These are phyloP conservation scores for Aphanomyces invadans DNA, from an alignment of 352 stramenopile genomes.

Conservation along the genomic window DNA sequence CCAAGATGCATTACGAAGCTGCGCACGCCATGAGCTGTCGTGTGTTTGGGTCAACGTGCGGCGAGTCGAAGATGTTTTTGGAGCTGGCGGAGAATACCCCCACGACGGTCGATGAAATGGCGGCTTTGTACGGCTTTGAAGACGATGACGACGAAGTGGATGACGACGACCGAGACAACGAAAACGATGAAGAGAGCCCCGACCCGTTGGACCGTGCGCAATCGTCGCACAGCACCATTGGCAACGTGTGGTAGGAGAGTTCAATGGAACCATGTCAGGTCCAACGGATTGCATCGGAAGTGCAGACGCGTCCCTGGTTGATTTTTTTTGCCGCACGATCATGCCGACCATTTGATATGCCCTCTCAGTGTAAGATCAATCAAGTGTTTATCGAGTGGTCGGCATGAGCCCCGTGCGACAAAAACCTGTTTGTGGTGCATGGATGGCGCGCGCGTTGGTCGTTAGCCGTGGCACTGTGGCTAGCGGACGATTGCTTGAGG, in stretches of 20 bases:
- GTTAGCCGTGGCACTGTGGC: too few species aligned
- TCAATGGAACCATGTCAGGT: too few species aligned
- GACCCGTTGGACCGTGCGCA: neutral
- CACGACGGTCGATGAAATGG: conserved; percentile 11
- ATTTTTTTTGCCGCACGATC: too few species aligned
- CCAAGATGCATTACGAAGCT: conserved; percentile 38
- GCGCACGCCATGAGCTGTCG: conserved; percentile 49
- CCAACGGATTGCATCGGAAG: too few species aligned
- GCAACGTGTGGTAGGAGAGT: neutral
- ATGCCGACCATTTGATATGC: too few species aligned
- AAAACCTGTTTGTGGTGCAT: too few species aligned
- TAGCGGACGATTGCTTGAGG: too few species aligned
- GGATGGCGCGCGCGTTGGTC: too few species aligned
- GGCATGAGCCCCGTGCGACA: too few species aligned
- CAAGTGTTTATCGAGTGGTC: too few species aligned
- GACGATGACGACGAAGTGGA: neutral
- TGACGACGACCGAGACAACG: neutral
- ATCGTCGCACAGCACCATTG: neutral
- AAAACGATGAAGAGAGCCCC: neutral
- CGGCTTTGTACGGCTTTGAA: neutral
- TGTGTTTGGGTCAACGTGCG: conserved; percentile 46
- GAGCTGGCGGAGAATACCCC: conserved; percentile 28
- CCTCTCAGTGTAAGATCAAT: too few species aligned
- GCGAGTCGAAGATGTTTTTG: conserved; percentile 52
- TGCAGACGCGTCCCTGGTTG: too few species aligned